These are phyloP conservation scores for Globisporangium barbulae DNA, from an alignment of 352 stramenopile genomes.

Conservation along the genomic window DNA sequence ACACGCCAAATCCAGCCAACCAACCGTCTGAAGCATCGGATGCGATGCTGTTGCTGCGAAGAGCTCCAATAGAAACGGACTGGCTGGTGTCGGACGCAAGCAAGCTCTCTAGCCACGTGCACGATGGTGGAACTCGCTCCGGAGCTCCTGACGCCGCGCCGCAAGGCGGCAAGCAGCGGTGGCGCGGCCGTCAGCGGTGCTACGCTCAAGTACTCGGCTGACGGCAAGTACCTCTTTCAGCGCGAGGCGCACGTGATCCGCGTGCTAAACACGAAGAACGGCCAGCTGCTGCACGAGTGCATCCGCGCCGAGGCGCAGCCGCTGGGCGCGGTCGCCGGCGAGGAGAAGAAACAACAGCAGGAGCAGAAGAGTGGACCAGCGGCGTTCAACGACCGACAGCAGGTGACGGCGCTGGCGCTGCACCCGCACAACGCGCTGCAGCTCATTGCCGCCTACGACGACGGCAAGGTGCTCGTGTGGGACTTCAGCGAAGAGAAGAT, in stretches of 20 bases:
- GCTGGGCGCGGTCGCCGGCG: conserved; percentile 17
- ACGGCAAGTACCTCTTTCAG: conserved; percentile 79
- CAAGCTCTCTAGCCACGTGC: background rate
- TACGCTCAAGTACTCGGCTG: conserved; percentile 54
- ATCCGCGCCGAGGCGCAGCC: conserved; percentile 28
- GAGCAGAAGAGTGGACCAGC: conserved; percentile 5
- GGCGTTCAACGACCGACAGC: conserved; percentile 18
- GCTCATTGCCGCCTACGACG: conserved; percentile 60
- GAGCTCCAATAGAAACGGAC: conserved; percentile 1
- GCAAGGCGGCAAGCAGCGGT: background rate
- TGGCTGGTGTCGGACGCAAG: background rate
- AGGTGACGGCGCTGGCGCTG: conserved; percentile 51
- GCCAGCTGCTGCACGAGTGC: conserved; percentile 73
- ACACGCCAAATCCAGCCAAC: background rate
- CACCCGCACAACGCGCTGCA: conserved; percentile 73
- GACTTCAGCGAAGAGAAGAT: conserved; percentile 75
- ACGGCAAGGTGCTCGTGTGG: conserved; percentile 67
- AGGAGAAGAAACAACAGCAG: conserved; percentile 9
- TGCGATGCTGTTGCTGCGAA: background rate
- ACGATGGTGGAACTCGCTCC: conserved; percentile 13
- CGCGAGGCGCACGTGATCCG: conserved; percentile 68
- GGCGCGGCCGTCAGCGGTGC: conserved; percentile 5
- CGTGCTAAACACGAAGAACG: conserved; percentile 68
- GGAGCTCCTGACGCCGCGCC: conserved; percentile 33
- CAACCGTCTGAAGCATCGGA: background rate